Base-by-base conservation (phyloP, 2,329 filamentous ascomycete species). In the Aspergillus sp. region DNA sequence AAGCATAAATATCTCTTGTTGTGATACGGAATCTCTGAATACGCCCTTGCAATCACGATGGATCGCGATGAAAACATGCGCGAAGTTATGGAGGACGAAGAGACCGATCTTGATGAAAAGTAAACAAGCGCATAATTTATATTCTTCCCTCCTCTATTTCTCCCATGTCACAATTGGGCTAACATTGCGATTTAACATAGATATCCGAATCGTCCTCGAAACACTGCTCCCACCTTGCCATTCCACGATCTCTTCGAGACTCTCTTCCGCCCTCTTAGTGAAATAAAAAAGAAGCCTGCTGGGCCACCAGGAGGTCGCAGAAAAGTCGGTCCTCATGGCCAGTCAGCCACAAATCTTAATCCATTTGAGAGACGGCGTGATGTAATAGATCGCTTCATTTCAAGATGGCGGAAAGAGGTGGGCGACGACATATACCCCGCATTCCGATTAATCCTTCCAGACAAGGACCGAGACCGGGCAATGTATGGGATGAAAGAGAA, bases 401-500 rank as follows among this genome's bases (percentile, higher is more conserved):
- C 84, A 14, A 84, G 86, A 72, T 99, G 95, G 95, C 86, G 93
- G 40, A 86, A 86, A 56, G 88, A 96, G 60, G 93, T 97, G 21
- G 95, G 95, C 24, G 80, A 91, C 65, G 95, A 99, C 73, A 90
- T 99, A 67, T 98, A 95, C 70, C 95, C 95, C 0, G 93, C 91
- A 2, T 84, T 99, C 73, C 87, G 95, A 19, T 83, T 99, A 47
- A 96, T 98, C 57, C 82, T 97, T 3, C 93, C 93, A 0, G 91
- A 96, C 68, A 96, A 96, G 70, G 95, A 99, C 70, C 86, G 92
- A 40, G 92, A 98, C 68, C 86, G 95, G 48, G 89, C 90, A 17
- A 92, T 96, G 80, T 99, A 98, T 68, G 91, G 93, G 1, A 80
- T 99, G 41, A 98, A 98, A 71, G 95, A 99, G 78, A 93, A 89